Evolutionary conservation across 148 eudicot species (phyloP).

Genomic region (Beta vulgaris): DNA sequence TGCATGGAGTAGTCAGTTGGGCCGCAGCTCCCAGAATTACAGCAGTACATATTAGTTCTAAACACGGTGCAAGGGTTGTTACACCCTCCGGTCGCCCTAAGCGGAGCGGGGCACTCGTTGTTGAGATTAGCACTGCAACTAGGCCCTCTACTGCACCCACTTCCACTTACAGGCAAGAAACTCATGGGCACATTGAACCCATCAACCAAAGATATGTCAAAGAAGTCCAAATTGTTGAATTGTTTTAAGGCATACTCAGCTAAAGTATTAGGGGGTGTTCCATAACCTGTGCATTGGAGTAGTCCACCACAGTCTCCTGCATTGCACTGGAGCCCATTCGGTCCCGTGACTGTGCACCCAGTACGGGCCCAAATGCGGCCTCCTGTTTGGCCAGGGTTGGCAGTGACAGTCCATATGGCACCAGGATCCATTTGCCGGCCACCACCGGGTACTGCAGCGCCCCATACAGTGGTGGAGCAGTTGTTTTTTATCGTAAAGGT

Average conservation of each 20-base stretch:
- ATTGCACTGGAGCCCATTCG: slow-evolving; percentile 22
- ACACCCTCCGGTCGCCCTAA: slow-evolving; percentile 36
- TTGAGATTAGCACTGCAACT: slow-evolving; percentile 30
- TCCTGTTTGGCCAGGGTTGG: slow-evolving; percentile 14
- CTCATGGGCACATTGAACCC: slow-evolving; percentile 39
- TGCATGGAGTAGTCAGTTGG: slow-evolving; percentile 32
- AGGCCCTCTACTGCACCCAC: slow-evolving; percentile 21
- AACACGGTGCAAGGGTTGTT: slow-evolving; percentile 48
- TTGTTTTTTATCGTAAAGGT: slow-evolving; percentile 21
- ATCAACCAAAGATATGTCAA: slow-evolving; percentile 35
- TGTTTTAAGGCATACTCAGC: slow-evolving; percentile 28
- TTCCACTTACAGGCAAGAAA: slow-evolving; percentile 19
- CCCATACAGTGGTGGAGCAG: slow-evolving; percentile 33
- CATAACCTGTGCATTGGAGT: slow-evolving; percentile 30
- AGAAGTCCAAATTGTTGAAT: slow-evolving; percentile 28
- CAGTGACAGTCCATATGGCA: slow-evolving; percentile 21
- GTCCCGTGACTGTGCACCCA: slow-evolving; percentile 13
- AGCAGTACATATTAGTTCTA: slow-evolving; percentile 36
- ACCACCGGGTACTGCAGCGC: slow-evolving; percentile 25
- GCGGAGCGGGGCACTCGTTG: slow-evolving; percentile 32
- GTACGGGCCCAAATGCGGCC: slow-evolving; percentile 33
- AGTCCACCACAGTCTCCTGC: slow-evolving; percentile 37
- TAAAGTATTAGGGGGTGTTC: slow-evolving; percentile 33
- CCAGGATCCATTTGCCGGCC: slow-evolving; percentile 22
- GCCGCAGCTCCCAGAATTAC: slow-evolving; percentile 32